phyloP scores from a whole-genome alignment of 768 basidiomycete species.

The Trametes punicea region DNA sequence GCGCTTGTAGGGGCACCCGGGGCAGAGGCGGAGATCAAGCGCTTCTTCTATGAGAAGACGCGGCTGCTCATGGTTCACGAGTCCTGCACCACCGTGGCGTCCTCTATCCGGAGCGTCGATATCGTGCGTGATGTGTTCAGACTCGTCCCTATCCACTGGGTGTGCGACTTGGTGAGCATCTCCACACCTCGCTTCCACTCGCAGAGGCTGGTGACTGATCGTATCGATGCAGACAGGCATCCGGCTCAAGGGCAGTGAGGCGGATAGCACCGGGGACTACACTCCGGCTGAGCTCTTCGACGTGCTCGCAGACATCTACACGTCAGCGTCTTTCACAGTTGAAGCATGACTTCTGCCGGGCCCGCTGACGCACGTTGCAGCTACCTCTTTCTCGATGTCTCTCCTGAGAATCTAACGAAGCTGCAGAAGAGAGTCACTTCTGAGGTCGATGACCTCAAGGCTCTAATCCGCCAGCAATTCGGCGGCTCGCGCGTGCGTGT shows the following conservation, averaged over 20 bases:
- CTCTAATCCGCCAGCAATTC: slow-evolving; percentile 50
- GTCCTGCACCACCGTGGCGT: slow-evolving; percentile 58
- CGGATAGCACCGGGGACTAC: slow-evolving; percentile 52
- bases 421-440: slow-evolving; percentile 48
- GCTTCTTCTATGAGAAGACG: slow-evolving; percentile 67
- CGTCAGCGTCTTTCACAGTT: slow-evolving; percentile 39
- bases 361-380: slow-evolving; percentile 37
- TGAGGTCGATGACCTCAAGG: slow-evolving; percentile 51
- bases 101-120: slow-evolving; percentile 53
- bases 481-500: not conserved
- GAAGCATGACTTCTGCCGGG: not conserved
- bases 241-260: slow-evolving; percentile 52
- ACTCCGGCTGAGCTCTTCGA: slow-evolving; percentile 59
- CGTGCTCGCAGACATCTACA: slow-evolving; percentile 68
- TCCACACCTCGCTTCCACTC: not conserved
- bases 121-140: slow-evolving; percentile 68
- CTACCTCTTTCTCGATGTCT: slow-evolving; percentile 73
- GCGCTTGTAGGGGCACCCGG: slow-evolving; percentile 49
- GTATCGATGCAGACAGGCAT: slow-evolving; percentile 59
- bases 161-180: slow-evolving; percentile 58
- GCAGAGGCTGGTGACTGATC: not conserved
- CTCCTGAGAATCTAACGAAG: slow-evolving; percentile 54
- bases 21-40: slow-evolving; percentile 45
- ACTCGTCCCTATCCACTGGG: slow-evolving; percentile 65
- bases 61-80: slow-evolving; percentile 49